Conservation (phyloP, 805 yeast species). For the Starmerella potacharoeniae region DNA sequence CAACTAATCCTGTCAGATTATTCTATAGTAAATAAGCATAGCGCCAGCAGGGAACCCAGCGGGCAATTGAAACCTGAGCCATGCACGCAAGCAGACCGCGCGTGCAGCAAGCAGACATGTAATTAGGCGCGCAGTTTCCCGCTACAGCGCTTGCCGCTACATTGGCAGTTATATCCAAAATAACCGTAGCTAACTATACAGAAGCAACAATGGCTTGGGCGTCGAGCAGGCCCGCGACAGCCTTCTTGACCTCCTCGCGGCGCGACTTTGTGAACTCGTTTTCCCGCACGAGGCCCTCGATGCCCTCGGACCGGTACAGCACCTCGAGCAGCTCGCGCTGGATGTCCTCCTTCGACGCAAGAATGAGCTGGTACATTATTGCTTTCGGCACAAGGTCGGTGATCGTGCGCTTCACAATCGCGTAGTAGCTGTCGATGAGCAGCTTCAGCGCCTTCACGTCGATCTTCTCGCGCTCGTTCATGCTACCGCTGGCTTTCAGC, state of each 20-base stretch:
- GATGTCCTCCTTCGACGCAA: constrained; percentile 68
- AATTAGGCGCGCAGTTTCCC: no score
- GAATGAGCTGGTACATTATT: constrained; percentile 80
- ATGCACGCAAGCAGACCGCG: no score
- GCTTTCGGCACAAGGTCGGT: constrained; percentile 93
- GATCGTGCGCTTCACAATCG: constrained; percentile 84
- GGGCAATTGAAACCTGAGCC: no score
- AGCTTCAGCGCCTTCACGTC: constrained; percentile 95
- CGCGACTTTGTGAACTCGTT: constrained; percentile 85
- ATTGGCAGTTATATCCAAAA: not conserved
- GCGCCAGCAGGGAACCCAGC: no score
- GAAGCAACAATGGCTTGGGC: constrained; percentile 78
- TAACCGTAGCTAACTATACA: constrained; percentile 1
- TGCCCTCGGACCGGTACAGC: constrained; percentile 60
- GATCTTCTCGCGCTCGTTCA: constrained; percentile 89
- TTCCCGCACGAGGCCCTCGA: constrained; percentile 75
- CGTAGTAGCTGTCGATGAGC: constrained; percentile 77
- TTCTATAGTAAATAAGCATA: no score
- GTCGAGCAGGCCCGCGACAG: constrained; percentile 82
- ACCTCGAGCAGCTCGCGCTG: constrained; percentile 86
- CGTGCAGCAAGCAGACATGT: no score
- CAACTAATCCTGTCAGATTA: no score
- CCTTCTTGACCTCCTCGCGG: constrained; percentile 85
- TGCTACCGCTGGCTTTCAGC: constrained; percentile 76
- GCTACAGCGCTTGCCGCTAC: no score